Evolutionary conservation across 257 asterid genomes (phyloP), one percentile per base, ranked within the genome.

Genomic region (Linaria vulgaris): DNA sequence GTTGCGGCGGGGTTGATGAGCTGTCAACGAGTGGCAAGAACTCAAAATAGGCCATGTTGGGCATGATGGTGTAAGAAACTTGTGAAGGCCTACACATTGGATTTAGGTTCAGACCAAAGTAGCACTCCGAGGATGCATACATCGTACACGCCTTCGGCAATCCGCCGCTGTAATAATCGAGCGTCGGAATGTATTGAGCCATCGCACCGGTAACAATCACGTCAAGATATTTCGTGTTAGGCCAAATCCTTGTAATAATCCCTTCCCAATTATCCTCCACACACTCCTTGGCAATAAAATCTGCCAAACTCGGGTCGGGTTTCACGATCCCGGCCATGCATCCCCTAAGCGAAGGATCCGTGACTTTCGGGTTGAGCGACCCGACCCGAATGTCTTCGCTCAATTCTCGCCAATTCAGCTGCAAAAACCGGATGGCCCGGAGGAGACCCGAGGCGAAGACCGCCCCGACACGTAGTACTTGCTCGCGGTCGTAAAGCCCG

Each of bases 111-210:
- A 90, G 81, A 1, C 97, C 99, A 62, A 94, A 94, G 22, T 94
- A 92, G 37, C 98, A 92, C 72, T 92, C 98, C 8, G 98, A 89
- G 0, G 98, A 90, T 0, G 98, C 98, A 69, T 94, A 94, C 99
- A 94, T 94, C 17, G 97, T 90, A 47, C 99, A 90, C 0, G 96
- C 99, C 39, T 80, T 67, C 0, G 97, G 97, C 22, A 90, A 51
- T 0, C 97, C 95, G 0, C 96, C 95, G 9, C 90, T 79, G 79
- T 90, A 94, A 30, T 90, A 87, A 44, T 94, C 99, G 1, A 90
- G 80, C 0, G 95, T 90, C n/a, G 99, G 97, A 30, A 92, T 88
- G 55, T 92, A 92, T 20, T 89, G 99, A 2, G 99, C 97, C 99
- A 92, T 92, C 3, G 99, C 96, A 1, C 99, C 99, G 0, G 99